A percentile compares a stretch with the other conserved stretches of the same genome.
These are phyloP conservation scores for Phlegmacium glaucopus DNA, from an alignment of 768 basidiomycete genomes.

Conservation along the genomic window DNA sequence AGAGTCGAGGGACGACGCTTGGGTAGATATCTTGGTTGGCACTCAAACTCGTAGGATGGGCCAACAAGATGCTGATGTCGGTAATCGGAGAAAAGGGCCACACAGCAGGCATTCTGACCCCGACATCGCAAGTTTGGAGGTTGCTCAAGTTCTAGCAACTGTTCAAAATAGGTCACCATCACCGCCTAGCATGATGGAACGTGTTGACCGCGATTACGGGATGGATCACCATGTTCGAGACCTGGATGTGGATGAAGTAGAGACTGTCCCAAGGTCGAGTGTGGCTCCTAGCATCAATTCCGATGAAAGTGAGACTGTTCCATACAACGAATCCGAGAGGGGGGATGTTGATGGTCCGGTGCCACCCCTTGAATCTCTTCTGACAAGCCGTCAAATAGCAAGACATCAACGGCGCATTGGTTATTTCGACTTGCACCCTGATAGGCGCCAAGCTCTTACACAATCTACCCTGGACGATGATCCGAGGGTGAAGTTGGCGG, in stretches of 20 bases:
- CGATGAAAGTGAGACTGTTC: slow-evolving; percentile 22
- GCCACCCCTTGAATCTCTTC: slow-evolving; percentile 14
- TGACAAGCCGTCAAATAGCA: slow-evolving; percentile 28
- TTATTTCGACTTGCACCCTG: slow-evolving; percentile 80
- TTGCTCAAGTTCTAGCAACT: slow-evolving; percentile 66
- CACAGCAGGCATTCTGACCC: slow-evolving; percentile 45
- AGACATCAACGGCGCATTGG: slow-evolving; percentile 47
- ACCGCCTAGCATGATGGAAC: slow-evolving; percentile 30
- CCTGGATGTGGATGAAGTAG: slow-evolving; percentile 48
- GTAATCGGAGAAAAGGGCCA: slow-evolving; percentile 29
- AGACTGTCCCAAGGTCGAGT: slow-evolving; percentile 39
- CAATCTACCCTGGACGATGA: slow-evolving; percentile 29
- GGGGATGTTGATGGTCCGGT: slow-evolving; percentile 20
- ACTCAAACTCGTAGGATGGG: slow-evolving; percentile 47
- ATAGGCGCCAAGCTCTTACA: slow-evolving; percentile 44
- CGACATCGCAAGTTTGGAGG: slow-evolving; percentile 69
- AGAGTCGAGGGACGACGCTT: slow-evolving; percentile 65
- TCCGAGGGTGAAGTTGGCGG: slow-evolving; percentile 33
- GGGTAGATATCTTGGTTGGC: slow-evolving; percentile 85
- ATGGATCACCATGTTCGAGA: slow-evolving; percentile 37
- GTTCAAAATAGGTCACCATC: slow-evolving; percentile 39
- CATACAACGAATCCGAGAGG: slow-evolving; percentile 23
- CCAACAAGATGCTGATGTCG: slow-evolving; percentile 48
- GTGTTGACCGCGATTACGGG: slow-evolving; percentile 34
- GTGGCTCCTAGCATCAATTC: slow-evolving; percentile 23